Evolutionary conservation across 1,284 basidiomycete species (phyloP).

Genomic region (Golubevia pallescens): DNA sequence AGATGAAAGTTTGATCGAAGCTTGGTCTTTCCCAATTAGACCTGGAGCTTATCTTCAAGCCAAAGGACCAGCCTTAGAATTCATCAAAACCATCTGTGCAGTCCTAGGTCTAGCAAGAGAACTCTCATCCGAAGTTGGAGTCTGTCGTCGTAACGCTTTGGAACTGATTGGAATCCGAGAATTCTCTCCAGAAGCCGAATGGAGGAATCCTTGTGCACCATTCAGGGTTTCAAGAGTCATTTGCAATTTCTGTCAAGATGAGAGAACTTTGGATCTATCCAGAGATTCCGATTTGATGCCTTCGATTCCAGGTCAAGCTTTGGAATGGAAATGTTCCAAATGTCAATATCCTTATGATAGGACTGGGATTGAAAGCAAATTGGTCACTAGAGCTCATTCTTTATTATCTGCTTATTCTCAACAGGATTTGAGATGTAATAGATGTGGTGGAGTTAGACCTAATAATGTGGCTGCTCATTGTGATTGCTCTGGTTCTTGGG

Average conservation of each 20-base stretch:
- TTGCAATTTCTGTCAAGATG: slow-evolving; percentile 60
- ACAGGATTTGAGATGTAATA: slow-evolving; percentile 53
- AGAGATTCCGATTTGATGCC: slow-evolving; percentile 53
- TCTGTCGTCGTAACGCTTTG: slow-evolving; percentile 52
- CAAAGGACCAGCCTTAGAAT: slow-evolving; percentile 42
- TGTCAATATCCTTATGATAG: slow-evolving; percentile 51
- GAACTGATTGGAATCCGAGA: slow-evolving; percentile 55
- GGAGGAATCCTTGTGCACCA: slow-evolving; percentile 55
- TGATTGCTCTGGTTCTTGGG: slow-evolving; percentile 46
- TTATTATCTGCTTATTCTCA: slow-evolving; percentile 40
- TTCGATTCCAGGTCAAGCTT: slow-evolving; percentile 1
- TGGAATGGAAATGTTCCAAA: slow-evolving; percentile 45
- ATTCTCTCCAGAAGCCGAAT: slow-evolving; percentile 52
- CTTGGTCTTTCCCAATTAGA: slow-evolving; percentile 51
- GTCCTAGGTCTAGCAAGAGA: slow-evolving; percentile 36
- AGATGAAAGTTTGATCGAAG: slow-evolving; percentile 9
- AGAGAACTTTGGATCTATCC: slow-evolving; percentile 51
- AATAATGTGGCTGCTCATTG: slow-evolving; percentile 43
- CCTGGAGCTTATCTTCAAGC: slow-evolving; percentile 41
- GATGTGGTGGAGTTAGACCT: slow-evolving; percentile 38
- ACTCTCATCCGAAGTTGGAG: slow-evolving; percentile 38
- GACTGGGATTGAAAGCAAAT: slow-evolving; percentile 31
- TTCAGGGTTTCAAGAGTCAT: slow-evolving; percentile 58
- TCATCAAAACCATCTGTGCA: slow-evolving; percentile 51
- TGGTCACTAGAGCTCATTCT: slow-evolving; percentile 35